Evolutionary conservation across 169 alveolate species (phyloP).

Genomic region (Eimeria maxima): DNA sequence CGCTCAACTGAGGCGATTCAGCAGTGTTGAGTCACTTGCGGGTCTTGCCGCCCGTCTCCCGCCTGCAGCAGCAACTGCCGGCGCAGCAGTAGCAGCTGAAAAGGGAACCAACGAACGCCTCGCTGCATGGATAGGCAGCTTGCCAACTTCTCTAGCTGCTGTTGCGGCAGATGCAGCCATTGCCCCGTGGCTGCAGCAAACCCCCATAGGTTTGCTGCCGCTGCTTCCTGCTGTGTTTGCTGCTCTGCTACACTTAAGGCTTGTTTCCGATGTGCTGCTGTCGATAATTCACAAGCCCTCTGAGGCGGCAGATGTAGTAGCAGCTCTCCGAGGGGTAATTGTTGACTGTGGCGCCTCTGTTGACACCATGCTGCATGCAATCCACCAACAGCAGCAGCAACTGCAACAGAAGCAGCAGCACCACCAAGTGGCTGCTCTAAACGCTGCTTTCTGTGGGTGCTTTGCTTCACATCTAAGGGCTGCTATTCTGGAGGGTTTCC

Average conservation of each 20-base stretch:
- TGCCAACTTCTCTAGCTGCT: conserved; percentile 64
- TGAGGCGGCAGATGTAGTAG: conserved; percentile 66
- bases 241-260: conserved; percentile 70
- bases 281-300: neutral
- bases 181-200: conserved; percentile 44
- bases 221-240: conserved; percentile 74
- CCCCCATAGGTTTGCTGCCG: conserved; percentile 45
- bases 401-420: conserved; percentile 65
- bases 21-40: conserved; percentile 55
- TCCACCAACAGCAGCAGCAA: conserved; percentile 69
- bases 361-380: conserved; percentile 45
- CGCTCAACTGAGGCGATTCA: conserved; percentile 56
- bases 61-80: conserved; percentile 21
- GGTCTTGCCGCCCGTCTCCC: conserved; percentile 62
- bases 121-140: conserved; percentile 25
- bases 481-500: conserved; percentile 30
- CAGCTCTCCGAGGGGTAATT: conserved; percentile 51
- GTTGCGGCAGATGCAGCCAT: conserved; percentile 62
- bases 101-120: neutral
- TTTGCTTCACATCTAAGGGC: conserved; percentile 62
- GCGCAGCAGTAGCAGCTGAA: neutral
- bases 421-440: conserved; percentile 68
- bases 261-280: conserved; percentile 63
- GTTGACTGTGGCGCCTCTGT: conserved; percentile 69
- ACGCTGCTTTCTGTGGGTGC: conserved; percentile 70